These are phyloP conservation scores for Waitea zeae DNA, from an alignment of 1,284 basidiomycete genomes.

Conservation along the genomic window DNA sequence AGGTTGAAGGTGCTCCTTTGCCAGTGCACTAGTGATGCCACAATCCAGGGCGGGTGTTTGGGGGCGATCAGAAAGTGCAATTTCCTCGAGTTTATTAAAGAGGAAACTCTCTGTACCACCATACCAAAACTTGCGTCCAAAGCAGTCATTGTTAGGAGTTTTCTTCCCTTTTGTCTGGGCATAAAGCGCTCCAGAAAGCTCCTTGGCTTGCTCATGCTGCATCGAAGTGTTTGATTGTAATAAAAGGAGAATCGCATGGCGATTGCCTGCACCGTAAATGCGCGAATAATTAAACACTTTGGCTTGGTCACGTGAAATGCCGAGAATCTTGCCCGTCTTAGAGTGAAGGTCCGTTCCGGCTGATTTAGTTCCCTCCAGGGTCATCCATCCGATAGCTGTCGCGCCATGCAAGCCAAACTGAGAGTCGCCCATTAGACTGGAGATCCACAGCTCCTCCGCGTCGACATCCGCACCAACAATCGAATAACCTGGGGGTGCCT, in stretches of 20 bases:
- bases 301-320: slow-evolving; percentile 87
- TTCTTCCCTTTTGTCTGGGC: slow-evolving; percentile 89
- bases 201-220: slow-evolving; percentile 63
- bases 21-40: slow-evolving; percentile 84
- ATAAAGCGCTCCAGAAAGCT: slow-evolving; percentile 78
- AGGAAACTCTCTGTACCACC: slow-evolving; percentile 94
- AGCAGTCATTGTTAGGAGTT: slow-evolving; percentile 50
- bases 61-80: slow-evolving; percentile 77
- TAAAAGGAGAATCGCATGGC: slow-evolving; percentile 81
- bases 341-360: slow-evolving; percentile 95
- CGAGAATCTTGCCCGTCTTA: slow-evolving; percentile 88
- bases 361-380: slow-evolving; percentile 94
- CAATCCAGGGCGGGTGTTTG: slow-evolving; percentile 90
- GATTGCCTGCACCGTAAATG: slow-evolving; percentile 96
- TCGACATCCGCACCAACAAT: slow-evolving; percentile 98
- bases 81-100: slow-evolving; percentile 98
- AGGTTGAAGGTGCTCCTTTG: slow-evolving; percentile 73
- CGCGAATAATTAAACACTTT: slow-evolving; percentile 99
- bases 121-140: slow-evolving; percentile 84
- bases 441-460: slow-evolving; percentile 98
- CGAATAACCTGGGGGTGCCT: slow-evolving; percentile 82
- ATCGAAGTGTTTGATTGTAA: slow-evolving; percentile 78
- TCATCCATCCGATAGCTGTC: slow-evolving; percentile 99
- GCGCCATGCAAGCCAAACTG: slow-evolving; percentile 97
- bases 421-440: slow-evolving; percentile 96